phyloP scores from a whole-genome alignment of 345 rosid species.

The Brassica rapa region DNA sequence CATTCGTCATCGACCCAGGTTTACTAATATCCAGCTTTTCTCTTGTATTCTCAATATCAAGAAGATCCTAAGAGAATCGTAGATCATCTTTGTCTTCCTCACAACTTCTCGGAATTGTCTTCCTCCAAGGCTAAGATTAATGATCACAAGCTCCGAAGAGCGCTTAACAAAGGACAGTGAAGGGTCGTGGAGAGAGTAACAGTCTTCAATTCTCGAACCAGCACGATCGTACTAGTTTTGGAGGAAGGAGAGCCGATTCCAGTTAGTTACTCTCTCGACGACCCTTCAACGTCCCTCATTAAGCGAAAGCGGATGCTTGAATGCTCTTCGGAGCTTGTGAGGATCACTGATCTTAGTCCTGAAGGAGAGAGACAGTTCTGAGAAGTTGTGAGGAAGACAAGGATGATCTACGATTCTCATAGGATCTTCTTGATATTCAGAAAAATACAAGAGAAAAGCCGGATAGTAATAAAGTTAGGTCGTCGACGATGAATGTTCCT shows the following conservation, averaged over 20 bases:
- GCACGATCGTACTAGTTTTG: constrained; percentile 57
- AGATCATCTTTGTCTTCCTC: too few species aligned
- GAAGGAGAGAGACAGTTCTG: constrained; percentile 64
- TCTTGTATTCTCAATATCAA: too few species aligned
- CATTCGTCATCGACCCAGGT: too few species aligned
- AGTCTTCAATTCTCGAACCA: constrained; percentile 50
- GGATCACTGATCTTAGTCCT: constrained; percentile 60
- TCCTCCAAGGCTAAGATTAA: too few species aligned
- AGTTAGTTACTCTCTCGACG: neutral
- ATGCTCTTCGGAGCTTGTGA: constrained; percentile 74
- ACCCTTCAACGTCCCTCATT: constrained; percentile 24
- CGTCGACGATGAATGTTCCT: constrained; percentile 57
- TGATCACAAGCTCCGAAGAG: too few species aligned
- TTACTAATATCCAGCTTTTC: too few species aligned
- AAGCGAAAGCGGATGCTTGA: constrained; percentile 31
- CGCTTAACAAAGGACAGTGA: too few species aligned
- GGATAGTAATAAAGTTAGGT: constrained; percentile 36
- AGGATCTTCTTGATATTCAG: constrained; percentile 46
- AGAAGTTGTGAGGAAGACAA: constrained; percentile 58
- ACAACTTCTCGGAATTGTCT: too few species aligned
- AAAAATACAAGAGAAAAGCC: too few species aligned
- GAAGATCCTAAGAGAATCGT: too few species aligned
- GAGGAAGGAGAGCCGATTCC: constrained; percentile 24
- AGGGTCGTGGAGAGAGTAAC: neutral
- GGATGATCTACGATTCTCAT: constrained; percentile 64